Percentiles rank a stretch among this genome's conserved stretches.
Conservation (phyloP, 768 basidiomycete genomes). For the Cystobasidium ongulense region DNA sequence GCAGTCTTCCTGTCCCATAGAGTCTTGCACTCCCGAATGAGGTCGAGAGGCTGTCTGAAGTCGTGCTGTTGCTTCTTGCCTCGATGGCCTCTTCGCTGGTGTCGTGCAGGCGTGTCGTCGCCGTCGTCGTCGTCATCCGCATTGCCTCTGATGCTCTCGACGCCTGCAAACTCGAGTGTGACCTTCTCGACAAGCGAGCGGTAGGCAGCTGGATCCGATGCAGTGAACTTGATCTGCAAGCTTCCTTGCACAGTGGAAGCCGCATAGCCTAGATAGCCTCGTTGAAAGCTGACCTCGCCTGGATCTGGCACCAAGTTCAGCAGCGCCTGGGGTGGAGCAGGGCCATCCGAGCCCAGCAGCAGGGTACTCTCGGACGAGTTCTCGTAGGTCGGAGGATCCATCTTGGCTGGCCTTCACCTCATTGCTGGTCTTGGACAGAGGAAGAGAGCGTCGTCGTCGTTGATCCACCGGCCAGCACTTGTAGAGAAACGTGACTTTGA, state of each 20-base stretch:
- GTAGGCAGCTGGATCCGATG: neutral
- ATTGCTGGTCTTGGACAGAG: too few relatives aligned
- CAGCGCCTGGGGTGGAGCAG: slow-evolving; percentile 8
- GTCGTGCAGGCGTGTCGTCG: neutral
- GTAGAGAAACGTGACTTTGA: too few relatives aligned
- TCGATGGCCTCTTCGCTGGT: neutral
- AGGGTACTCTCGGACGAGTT: neutral
- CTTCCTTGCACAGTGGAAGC: slow-evolving; percentile 56
- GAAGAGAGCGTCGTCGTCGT: too few relatives aligned
- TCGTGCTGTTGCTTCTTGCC: slow-evolving; percentile 1
- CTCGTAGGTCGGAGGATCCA: neutral
- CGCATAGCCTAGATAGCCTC: slow-evolving; percentile 64
- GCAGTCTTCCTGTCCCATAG: slow-evolving; percentile 8
- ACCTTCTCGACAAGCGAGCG: neutral
- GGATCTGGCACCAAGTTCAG: slow-evolving; percentile 56
- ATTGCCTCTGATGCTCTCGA: slow-evolving; percentile 16
- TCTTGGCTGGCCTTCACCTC: too few relatives aligned
- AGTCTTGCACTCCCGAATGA: slow-evolving; percentile 2
- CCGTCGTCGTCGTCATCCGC: neutral
- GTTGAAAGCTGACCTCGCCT: slow-evolving; percentile 69
- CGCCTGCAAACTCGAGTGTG: slow-evolving; percentile 30
- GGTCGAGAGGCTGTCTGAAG: slow-evolving; percentile 4
- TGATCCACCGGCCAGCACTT: too few relatives aligned
- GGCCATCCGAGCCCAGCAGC: neutral
- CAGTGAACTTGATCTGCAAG: slow-evolving; percentile 31